Conservation (phyloP, 1,284 basidiomycete species). For the Ganoderma resinaceum region DNA sequence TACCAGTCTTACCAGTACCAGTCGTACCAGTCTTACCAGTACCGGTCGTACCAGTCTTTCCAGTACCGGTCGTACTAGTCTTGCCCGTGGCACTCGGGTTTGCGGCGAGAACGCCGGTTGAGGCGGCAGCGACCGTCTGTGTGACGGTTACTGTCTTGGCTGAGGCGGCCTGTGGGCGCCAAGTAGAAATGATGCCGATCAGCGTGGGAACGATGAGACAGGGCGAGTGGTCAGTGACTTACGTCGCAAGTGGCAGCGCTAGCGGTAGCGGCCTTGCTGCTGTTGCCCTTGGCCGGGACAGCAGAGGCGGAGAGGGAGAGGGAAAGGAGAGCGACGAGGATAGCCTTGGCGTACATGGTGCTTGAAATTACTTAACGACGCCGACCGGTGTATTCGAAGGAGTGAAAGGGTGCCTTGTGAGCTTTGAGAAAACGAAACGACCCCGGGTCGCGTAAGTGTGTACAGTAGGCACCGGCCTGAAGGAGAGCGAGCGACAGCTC, state of each 20-base stretch:
- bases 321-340: constrained; percentile 40
- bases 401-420: constrained; percentile 38
- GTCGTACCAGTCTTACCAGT: neutral
- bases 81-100: constrained; percentile 23
- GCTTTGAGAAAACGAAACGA: constrained; percentile 41
- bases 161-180: constrained; percentile 8
- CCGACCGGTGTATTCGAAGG: constrained; percentile 30
- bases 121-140: constrained; percentile 28
- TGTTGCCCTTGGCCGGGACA: constrained; percentile 22
- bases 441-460: constrained; percentile 43
- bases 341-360: constrained; percentile 42
- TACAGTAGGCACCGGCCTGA: constrained; percentile 41
- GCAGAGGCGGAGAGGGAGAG: constrained; percentile 35
- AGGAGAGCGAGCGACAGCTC: constrained; percentile 35
- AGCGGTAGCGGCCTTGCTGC: constrained; percentile 11
- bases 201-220: constrained; percentile 19
- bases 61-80: neutral
- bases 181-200: constrained; percentile 5
- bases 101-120: constrained; percentile 26
- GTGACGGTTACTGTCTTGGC: constrained; percentile 34
- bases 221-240: neutral
- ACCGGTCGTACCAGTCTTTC: neutral
- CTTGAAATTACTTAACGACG: constrained; percentile 31
- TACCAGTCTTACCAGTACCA: neutral
- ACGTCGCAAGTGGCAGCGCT: neutral